Base-by-base conservation (phyloP, 2,329 filamentous ascomycete species). In the Gremmenia infestans region DNA sequence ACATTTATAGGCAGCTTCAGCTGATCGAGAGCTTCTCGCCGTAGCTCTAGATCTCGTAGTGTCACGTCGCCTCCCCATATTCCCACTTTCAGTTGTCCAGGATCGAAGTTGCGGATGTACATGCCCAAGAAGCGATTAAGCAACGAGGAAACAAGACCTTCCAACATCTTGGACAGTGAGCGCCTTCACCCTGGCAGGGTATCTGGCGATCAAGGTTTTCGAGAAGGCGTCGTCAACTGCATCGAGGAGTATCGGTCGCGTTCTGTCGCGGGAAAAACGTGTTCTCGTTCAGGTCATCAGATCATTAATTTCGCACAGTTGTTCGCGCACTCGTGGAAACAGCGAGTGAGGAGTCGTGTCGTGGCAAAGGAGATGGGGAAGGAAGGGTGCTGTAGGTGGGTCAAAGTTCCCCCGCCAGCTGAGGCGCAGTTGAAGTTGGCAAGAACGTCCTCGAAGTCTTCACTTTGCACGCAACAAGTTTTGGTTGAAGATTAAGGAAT, bases 101-200 rank as follows among this genome's bases (percentile, higher is more conserved):
- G 91, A 74, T 99, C 94, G 72, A 99, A 99, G 76, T 99, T 97
- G 81, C 96, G 92, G 74, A 99, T 93, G 74, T 99, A 99, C 88
- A 97, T 96, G 81, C 94, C 95, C 83, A 99, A 78, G 76, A 99
- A 97, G 78, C 95, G 89, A 79, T 99, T 99, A 67, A 99, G 87
- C 79, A 99, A 81, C 75, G 93, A 95, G 67, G 94, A 91, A 62
- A 97, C 94, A 66, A 99, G 81, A 65, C 92, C 90, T 82, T 99
- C 94, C 77, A 99, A 85, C 94, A 99, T 99, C 69, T 72, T 80
- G 80, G 76, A 72, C 72, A 72, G 67, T 66, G 72, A 71, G 71
- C 78, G 84, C 81, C 88, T 83, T 91, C 69, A 87, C 84, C 87
- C 87, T 70, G 88, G 86, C 84, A 77, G 75, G 85, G 85, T 67